Conservation (phyloP, 108 stramenopile genomes). For the Mayamaea pseudoterrestris region DNA sequence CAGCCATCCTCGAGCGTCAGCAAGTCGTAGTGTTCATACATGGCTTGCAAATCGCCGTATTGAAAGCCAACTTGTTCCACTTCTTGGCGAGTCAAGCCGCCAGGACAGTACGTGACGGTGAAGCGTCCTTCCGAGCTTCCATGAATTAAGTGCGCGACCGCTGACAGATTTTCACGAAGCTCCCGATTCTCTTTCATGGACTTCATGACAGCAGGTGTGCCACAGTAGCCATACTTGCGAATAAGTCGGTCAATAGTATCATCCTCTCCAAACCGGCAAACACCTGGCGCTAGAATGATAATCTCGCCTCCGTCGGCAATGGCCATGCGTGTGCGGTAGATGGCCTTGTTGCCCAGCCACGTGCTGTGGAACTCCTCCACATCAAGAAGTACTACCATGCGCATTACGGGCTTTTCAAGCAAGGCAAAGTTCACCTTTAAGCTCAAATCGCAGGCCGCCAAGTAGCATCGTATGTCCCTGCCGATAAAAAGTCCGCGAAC, state of each 20-base stretch:
- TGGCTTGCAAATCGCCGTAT: conserved; percentile 57
- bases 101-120: conserved; percentile 84
- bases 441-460: conserved; percentile 75
- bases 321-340: conserved; percentile 92
- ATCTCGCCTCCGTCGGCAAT: conserved; percentile 88
- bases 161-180: conserved; percentile 76
- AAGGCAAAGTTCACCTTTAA: conserved; percentile 84
- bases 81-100: conserved; percentile 69
- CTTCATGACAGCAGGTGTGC: conserved; percentile 76
- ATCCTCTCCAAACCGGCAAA: conserved; percentile 87
- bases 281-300: conserved; percentile 86
- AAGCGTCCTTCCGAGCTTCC: conserved; percentile 90
- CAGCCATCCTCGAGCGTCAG: conserved; percentile 67
- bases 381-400: conserved; percentile 85
- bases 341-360: conserved; percentile 93
- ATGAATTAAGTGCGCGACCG: conserved; percentile 93
- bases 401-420: conserved; percentile 56
- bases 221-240: conserved; percentile 83
- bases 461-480: conserved; percentile 82
- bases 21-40: conserved; percentile 53
- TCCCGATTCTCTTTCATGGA: conserved; percentile 63
- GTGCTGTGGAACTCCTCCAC: conserved; percentile 88
- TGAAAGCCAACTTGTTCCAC: conserved; percentile 78
- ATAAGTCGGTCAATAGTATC: conserved; percentile 73
- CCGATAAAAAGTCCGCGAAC: conserved; percentile 87